Evolutionary conservation across 768 basidiomycete species (phyloP), one percentile per base, ranked within the genome.

Genomic region (Leccinellum rugosiceps): DNA sequence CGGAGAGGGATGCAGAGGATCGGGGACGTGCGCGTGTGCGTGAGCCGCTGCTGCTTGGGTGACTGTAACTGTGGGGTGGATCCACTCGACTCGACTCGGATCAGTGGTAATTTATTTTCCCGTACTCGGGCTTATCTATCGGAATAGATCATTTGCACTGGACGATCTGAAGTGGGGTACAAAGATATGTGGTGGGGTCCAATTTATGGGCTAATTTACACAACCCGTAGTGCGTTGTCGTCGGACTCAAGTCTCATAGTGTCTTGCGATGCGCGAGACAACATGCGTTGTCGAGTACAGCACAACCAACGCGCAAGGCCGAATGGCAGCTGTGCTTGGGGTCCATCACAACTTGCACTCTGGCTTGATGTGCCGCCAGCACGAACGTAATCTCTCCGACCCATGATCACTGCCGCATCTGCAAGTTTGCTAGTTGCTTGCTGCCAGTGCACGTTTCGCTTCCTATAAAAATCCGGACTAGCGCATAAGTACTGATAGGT

Each of bases 11-110:
- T 35, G 15, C 34, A 35, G 43, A 62, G 47, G 0, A 19, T 6
- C 14, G 45, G 5, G 28, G 61, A 52, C 34, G 34, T 17, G 34
- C 15, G 34, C 34, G 15, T 35, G 34, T n/a, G n/a, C n/a, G 13
- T 3, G 34, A 15, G 34, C 34, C 34, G 25, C 49, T n/a, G 10
- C 28, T 71, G 0, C 60, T 71, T 10, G 68, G 63, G 26, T 71
- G 49, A 57, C 3, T 7, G 11, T 14, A 14, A 34, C 32, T 14
- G 4, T 15, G 19, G 11, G 5, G 1, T 26, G 30, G 23, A 48
- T 30, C 8, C 32, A 25, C 17, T 49, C 17, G 32, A 38, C 15
- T 43, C 21, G 31, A 32, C 9, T 32, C 9, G 35, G n/a, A n/a
- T n/a, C n/a, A n/a, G 7, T 6, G 46, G 47, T 55, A 53, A 55